These are phyloP conservation scores for Pelargonium fulgidum DNA, from an alignment of 441 rosid species.

Conservation along the genomic window DNA sequence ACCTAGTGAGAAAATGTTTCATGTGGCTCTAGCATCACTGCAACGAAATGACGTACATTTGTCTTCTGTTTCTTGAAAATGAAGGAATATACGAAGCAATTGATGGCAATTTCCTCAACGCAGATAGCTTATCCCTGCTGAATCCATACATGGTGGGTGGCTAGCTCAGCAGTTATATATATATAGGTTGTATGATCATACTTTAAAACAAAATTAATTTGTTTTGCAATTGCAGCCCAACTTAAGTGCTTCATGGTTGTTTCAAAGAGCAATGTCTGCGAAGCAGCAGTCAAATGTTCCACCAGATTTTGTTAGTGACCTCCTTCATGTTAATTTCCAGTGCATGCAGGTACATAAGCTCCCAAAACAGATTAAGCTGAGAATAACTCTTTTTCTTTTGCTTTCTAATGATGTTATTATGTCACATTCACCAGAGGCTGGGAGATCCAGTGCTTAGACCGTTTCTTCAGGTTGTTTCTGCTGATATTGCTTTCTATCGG, in stretches of 20 bases:
- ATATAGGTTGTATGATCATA: not conserved
- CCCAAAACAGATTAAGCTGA: not conserved
- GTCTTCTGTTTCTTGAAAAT: slow-evolving; percentile 15
- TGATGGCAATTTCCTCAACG: slow-evolving; percentile 60
- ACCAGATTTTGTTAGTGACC: slow-evolving; percentile 74
- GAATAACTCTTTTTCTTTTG: slow-evolving; percentile 16
- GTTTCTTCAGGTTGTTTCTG: slow-evolving; percentile 62
- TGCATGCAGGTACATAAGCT: slow-evolving; percentile 61
- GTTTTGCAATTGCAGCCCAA: slow-evolving; percentile 55
- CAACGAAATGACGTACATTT: not conserved
- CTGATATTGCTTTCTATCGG: not conserved
- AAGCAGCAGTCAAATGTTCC: slow-evolving; percentile 55
- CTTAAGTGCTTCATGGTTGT: slow-evolving; percentile 87
- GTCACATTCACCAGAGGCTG: slow-evolving; percentile 43
- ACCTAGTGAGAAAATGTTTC: not conserved
- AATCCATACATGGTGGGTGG: slow-evolving; percentile 86
- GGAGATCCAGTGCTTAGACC: slow-evolving; percentile 87
- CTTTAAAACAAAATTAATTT: slow-evolving; percentile 8
- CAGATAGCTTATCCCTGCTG: slow-evolving; percentile 69
- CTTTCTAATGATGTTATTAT: slow-evolving; percentile 9
- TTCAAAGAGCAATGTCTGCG: slow-evolving; percentile 95
- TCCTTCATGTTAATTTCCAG: slow-evolving; percentile 71
- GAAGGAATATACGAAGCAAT: slow-evolving; percentile 79
- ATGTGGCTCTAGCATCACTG: not conserved
- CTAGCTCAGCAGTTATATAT: slow-evolving; percentile 8